These are phyloP conservation scores for Boletus reticuloceps DNA, from an alignment of 768 basidiomycete genomes.

Conservation along the genomic window DNA sequence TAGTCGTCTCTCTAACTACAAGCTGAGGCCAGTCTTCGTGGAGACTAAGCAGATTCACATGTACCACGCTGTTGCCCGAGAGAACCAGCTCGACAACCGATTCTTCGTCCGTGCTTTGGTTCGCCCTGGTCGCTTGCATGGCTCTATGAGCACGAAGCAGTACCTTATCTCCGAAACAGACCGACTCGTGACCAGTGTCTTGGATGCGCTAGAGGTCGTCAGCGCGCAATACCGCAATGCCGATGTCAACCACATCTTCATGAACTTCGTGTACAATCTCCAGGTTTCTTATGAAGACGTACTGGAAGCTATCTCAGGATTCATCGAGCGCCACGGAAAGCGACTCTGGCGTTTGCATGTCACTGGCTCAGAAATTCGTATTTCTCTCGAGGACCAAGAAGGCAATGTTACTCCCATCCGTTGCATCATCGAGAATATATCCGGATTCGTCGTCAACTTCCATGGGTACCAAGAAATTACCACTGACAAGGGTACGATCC, in stretches of 20 bases:
- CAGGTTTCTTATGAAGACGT: conserved; percentile 96
- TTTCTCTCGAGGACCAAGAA: conserved; percentile 90
- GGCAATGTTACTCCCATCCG: conserved; percentile 96
- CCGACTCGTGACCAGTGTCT: conserved; percentile 87
- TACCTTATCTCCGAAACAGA: conserved; percentile 99
- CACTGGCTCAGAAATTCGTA: conserved; percentile 95
- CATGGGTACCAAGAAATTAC: conserved; percentile 98
- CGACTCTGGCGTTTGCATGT: conserved; percentile 97
- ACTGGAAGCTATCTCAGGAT: conserved; percentile 94
- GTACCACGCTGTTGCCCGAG: conserved; percentile 91
- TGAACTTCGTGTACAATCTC: conserved; percentile 98
- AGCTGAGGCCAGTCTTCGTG: conserved; percentile 92
- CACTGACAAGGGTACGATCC: conserved; percentile 92
- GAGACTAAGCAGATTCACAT: conserved; percentile 98
- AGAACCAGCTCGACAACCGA: conserved; percentile 96
- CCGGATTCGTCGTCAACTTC: conserved; percentile 98
- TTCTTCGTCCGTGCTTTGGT: conserved; percentile 98
- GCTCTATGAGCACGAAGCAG: conserved; percentile 91
- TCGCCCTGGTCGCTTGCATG: conserved; percentile 90
- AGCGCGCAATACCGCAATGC: conserved; percentile 86
- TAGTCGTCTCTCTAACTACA: conserved; percentile 94
- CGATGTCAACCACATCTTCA: conserved; percentile 97
- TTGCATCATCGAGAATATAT: conserved; percentile 97
- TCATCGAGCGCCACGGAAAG: conserved; percentile 98
- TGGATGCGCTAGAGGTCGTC: conserved; percentile 95